Percentiles rank a stretch among this genome's conserved stretches.
These are phyloP conservation scores for Plantago ovata DNA, from an alignment of 257 asterid genomes.

Conservation along the genomic window DNA sequence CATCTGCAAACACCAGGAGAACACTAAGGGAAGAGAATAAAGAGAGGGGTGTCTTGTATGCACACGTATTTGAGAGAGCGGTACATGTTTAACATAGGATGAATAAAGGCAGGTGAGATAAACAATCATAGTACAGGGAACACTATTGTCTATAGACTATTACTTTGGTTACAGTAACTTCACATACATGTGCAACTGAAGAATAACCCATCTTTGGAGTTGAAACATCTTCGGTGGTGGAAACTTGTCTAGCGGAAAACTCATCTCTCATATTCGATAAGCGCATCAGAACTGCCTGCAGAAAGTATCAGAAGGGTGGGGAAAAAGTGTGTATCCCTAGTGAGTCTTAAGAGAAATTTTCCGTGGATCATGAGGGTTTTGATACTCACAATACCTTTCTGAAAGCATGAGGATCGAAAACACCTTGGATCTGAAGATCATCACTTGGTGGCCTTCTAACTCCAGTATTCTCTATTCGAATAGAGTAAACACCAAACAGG, in stretches of 20 bases:
- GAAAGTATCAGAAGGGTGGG: slow-evolving; percentile 9
- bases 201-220: slow-evolving; percentile 34
- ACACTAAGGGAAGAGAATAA: not conserved
- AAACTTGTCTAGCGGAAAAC: slow-evolving; percentile 34
- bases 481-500: slow-evolving; percentile 55
- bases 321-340: not conserved
- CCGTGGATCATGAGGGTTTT: not conserved
- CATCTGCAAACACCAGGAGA: slow-evolving; percentile 33
- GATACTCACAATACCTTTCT: slow-evolving; percentile 44
- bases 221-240: slow-evolving; percentile 36
- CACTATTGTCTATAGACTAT: not conserved
- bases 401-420: slow-evolving; percentile 61
- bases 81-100: too few species aligned
- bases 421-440: slow-evolving; percentile 70
- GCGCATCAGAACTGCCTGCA: slow-evolving; percentile 62
- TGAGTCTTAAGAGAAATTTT: not conserved
- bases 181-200: slow-evolving; percentile 45
- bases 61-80: too few species aligned
- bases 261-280: slow-evolving; percentile 50
- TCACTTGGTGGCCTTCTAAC: slow-evolving; percentile 71
- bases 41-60: not conserved
- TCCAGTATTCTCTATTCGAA: slow-evolving; percentile 67
- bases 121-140: not conserved
- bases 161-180: slow-evolving; percentile 5
- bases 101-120: not conserved